Evolutionary conservation across 495 filamentous ascomycete species (phyloP).

Genomic region (Apodospora peruviana): DNA sequence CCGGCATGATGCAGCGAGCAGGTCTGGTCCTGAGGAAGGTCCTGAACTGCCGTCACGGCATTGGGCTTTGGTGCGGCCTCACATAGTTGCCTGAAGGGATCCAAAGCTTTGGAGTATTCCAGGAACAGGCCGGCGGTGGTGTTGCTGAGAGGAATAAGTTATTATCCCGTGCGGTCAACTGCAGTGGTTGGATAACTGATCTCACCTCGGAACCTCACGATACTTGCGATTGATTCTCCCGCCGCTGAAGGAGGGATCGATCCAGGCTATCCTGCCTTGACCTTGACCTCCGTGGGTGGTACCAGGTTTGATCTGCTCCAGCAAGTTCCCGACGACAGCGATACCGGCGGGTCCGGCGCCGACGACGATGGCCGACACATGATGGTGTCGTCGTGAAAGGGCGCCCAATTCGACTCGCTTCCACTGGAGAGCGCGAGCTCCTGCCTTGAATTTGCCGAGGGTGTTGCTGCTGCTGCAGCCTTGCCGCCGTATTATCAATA

Average conservation of each 20-base stretch:
- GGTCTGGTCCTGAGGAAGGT: constrained; percentile 4
- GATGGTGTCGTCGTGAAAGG: neutral
- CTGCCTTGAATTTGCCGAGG: too few species aligned
- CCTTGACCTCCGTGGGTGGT: too few species aligned
- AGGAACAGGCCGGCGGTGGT: constrained; percentile 14
- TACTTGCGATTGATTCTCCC: constrained; percentile 12
- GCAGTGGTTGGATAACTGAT: neutral
- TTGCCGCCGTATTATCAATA: neutral
- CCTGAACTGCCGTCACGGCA: constrained; percentile 6
- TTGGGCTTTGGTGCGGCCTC: constrained; percentile 8
- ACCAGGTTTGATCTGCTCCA: constrained; percentile 2
- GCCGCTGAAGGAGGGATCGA: constrained; percentile 13
- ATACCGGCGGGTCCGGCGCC: constrained; percentile 21
- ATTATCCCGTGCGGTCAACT: neutral
- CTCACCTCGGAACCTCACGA: constrained; percentile 15
- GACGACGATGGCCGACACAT: constrained; percentile 16
- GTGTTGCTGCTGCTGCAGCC: neutral
- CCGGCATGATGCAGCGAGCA: constrained; percentile 14
- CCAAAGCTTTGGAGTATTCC: constrained; percentile 7
- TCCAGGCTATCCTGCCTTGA: constrained; percentile 20
- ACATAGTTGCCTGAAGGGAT: constrained; percentile 7
- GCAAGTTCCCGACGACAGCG: constrained; percentile 20
- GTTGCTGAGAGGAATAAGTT: constrained; percentile 10
- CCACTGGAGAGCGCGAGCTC: too few species aligned
- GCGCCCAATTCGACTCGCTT: too few species aligned